Evolutionary conservation across 768 basidiomycete species (phyloP).

Genomic region (Hypsizygus marmoreus): DNA sequence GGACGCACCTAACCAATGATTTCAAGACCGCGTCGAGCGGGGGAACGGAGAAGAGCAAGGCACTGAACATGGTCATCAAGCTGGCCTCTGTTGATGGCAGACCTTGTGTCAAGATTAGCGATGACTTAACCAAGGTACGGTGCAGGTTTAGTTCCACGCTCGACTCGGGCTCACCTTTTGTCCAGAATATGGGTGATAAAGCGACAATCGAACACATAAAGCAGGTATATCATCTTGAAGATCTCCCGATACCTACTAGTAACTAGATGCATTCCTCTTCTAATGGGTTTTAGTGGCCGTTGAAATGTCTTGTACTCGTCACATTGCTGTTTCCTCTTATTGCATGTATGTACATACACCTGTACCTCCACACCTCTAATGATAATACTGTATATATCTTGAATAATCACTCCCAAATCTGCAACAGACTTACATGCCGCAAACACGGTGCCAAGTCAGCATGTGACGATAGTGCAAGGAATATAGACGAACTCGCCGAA

Average conservation of each 20-base stretch:
- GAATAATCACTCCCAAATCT: too few relatives aligned
- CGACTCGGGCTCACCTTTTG: not conserved
- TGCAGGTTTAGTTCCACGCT: not conserved
- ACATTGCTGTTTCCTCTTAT: too few relatives aligned
- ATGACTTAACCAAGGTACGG: slow-evolving; percentile 78
- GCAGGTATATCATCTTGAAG: slow-evolving; percentile 44
- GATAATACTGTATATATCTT: too few relatives aligned
- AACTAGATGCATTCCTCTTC: too few relatives aligned
- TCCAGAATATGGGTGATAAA: slow-evolving; percentile 68
- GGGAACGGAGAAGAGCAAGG: slow-evolving; percentile 63
- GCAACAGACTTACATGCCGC: too few relatives aligned
- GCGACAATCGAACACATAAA: slow-evolving; percentile 65
- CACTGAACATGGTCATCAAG: slow-evolving; percentile 96
- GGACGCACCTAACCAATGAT: slow-evolving; percentile 91
- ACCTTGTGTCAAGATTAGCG: slow-evolving; percentile 91
- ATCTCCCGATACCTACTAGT: not conserved
- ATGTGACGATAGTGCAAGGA: too few relatives aligned
- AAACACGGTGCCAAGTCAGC: too few relatives aligned
- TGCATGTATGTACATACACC: too few relatives aligned
- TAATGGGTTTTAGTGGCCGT: too few relatives aligned
- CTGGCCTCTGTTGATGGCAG: slow-evolving; percentile 70
- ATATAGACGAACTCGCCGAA: too few relatives aligned
- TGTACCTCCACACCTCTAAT: too few relatives aligned
- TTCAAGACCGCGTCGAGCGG: slow-evolving; percentile 53
- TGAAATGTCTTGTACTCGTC: too few relatives aligned